Evolutionary conservation across 108 stramenopile species (phyloP).

Genomic region (Cylindrotheca fusiformis): DNA sequence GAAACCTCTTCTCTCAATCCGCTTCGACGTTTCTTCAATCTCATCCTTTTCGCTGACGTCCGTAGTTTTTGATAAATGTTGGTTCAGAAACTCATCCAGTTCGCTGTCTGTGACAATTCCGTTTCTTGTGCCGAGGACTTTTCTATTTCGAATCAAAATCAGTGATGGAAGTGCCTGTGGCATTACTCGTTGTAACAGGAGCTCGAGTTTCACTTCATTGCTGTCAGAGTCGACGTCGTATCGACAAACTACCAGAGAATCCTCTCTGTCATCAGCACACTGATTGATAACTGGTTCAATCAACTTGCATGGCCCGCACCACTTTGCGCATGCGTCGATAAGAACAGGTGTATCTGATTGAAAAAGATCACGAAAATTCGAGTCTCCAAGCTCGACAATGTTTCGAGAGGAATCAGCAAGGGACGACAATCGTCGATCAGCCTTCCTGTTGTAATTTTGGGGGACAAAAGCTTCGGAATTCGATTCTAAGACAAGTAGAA

Average conservation of each 20-base stretch:
- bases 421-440: too few species aligned
- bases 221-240: slow-evolving; percentile 55
- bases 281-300: slow-evolving; percentile 54
- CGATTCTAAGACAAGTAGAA: too few species aligned
- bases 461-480: too few species aligned
- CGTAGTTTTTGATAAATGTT: slow-evolving; percentile 19
- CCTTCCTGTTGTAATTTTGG: too few species aligned
- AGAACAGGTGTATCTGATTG: slow-evolving; percentile 9
- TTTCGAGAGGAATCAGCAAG: neutral
- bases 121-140: slow-evolving; percentile 27
- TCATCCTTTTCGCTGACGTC: neutral
- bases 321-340: slow-evolving; percentile 32
- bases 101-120: slow-evolving; percentile 42
- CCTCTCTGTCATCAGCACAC: slow-evolving; percentile 38
- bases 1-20: slow-evolving; percentile 1
- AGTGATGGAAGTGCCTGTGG: slow-evolving; percentile 54
- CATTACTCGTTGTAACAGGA: slow-evolving; percentile 55
- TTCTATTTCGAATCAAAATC: slow-evolving; percentile 40
- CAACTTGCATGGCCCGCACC: slow-evolving; percentile 69
- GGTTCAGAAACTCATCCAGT: slow-evolving; percentile 48
- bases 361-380: slow-evolving; percentile 24
- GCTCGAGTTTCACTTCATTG: slow-evolving; percentile 55
- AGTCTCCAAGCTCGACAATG: slow-evolving; percentile 16
- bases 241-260: slow-evolving; percentile 44
- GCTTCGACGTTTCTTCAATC: neutral